Conservation (phyloP, 805 yeast genomes). For the Komagataella pseudopastoris region DNA sequence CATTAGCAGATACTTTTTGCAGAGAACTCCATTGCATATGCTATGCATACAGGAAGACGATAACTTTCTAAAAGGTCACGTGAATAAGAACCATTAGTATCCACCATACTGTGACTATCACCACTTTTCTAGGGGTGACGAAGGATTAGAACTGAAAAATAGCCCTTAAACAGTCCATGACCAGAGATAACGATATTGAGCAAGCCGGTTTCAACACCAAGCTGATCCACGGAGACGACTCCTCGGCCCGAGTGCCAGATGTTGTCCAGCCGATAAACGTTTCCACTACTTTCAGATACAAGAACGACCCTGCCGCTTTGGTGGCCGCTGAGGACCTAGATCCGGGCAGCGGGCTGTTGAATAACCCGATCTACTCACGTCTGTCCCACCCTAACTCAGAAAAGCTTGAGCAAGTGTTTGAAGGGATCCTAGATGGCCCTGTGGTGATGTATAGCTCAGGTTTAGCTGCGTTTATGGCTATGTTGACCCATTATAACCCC, state of each 20-base stretch:
- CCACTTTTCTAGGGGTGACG: neutral
- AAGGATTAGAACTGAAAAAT: neutral
- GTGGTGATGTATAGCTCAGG: slow-evolving; percentile 38
- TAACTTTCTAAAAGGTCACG: neutral
- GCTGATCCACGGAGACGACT: slow-evolving; percentile 22
- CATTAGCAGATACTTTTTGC: neutral
- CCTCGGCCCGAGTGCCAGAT: neutral
- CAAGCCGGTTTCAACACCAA: slow-evolving; percentile 22
- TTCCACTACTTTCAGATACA: neutral
- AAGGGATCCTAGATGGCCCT: slow-evolving; percentile 27
- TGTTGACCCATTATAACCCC: slow-evolving; percentile 32
- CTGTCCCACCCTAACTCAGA: slow-evolving; percentile 32
- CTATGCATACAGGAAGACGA: neutral
- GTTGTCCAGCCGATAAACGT: slow-evolving; percentile 2
- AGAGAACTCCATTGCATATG: too few relatives aligned
- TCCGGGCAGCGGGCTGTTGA: slow-evolving; percentile 9
- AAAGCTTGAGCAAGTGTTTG: slow-evolving; percentile 29
- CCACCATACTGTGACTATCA: neutral
- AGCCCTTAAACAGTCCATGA: neutral
- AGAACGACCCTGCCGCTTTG: neutral
- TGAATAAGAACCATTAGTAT: neutral
- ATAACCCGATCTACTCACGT: slow-evolving; percentile 23
- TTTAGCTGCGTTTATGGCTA: slow-evolving; percentile 35
- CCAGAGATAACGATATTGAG: neutral
- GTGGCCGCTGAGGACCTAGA: neutral